phyloP scores from a whole-genome alignment of 1,139 yeast species.

The Nakaseomyces nivariensis region DNA sequence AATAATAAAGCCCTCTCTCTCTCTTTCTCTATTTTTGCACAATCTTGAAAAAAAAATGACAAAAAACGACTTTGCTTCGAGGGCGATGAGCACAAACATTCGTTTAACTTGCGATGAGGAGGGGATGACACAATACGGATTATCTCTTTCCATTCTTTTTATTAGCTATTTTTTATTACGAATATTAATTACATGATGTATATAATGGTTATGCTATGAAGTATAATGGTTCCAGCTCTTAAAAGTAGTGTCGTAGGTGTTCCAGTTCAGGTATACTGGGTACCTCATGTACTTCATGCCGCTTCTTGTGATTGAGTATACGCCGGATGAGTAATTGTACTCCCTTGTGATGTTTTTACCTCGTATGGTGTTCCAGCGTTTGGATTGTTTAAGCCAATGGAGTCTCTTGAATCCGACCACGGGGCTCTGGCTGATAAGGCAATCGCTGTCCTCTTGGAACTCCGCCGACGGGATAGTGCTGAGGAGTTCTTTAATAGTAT shows the following conservation, averaged over 20 bases:
- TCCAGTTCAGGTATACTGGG: constrained; percentile 20
- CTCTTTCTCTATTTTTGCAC: too few species aligned
- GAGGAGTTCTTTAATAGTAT: constrained; percentile 11
- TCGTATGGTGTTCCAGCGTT: constrained; percentile 16
- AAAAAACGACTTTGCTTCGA: too few species aligned
- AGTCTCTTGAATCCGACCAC: constrained; percentile 25
- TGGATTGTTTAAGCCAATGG: constrained; percentile 23
- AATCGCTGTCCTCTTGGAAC: constrained; percentile 19
- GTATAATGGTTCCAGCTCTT: constrained; percentile 20
- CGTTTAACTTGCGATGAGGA: too few species aligned
- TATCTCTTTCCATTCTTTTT: too few species aligned
- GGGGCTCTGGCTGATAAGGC: constrained; percentile 21
- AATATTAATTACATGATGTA: too few species aligned
- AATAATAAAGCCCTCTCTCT: too few species aligned
- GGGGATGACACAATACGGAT: too few species aligned
- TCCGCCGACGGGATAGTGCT: constrained; percentile 18
- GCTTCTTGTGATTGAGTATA: constrained; percentile 17
- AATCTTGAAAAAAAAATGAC: too few species aligned
- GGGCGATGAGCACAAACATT: too few species aligned
- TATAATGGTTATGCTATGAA: too few species aligned
- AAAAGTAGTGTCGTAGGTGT: constrained; percentile 19
- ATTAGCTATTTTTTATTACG: too few species aligned
- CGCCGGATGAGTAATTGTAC: constrained; percentile 13
- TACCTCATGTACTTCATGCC: constrained; percentile 22
- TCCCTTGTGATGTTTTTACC: constrained; percentile 20